Base-by-base conservation (phyloP, 768 basidiomycete species). In the Boletus reticuloceps region DNA sequence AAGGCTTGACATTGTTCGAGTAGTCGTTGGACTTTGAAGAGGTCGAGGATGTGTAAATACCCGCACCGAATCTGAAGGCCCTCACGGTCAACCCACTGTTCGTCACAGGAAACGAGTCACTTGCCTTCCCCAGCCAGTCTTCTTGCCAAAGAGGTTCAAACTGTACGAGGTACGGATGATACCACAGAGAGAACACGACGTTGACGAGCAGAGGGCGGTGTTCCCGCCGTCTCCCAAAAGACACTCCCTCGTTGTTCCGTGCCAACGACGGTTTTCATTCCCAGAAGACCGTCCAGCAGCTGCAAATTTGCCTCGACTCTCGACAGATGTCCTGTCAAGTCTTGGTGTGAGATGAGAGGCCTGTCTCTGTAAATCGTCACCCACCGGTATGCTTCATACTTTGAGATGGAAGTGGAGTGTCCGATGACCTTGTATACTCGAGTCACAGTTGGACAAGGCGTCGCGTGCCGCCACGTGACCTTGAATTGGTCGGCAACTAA, bases 11-110 rank as follows among this genome's bases (percentile, higher is more conserved):
- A 55, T 85, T 86, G 49, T 72, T 75, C 12, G 85, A 85, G 64
- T 89, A 89, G 68, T 89, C 86, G 55, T 87, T 83, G 17, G 86
- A 85, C 79, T 88, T 88, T 8, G 86, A 88, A n/a, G 87, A 87
- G 2, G 86, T 88, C n/a, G 84, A 84, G 6, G 85, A 86, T 2
- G 86, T 87, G 64, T 88, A 88, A 40, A 88, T 84, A 25, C 86
- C 86, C 37, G 80, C 80, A 25, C 86, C 86, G 47, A 88, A 87
- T 56, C 85, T 86, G 58, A 19, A 52, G 20, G 29, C 20, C 40
- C 6, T 37, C 16, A 40, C n/a, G 46, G 56, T 64, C 47, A 55
- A 47, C 41, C 29, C 44, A 34, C 19, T 17, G 44, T 54, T 6
- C 2, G 32, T 31, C 37, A 13, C 25, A 39, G 9, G 27, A 45